A percentile compares a stretch with the other conserved stretches of the same genome.
Conservation (phyloP, 2,329 filamentous ascomycete species). For the Aspergillus spinulosporus region DNA sequence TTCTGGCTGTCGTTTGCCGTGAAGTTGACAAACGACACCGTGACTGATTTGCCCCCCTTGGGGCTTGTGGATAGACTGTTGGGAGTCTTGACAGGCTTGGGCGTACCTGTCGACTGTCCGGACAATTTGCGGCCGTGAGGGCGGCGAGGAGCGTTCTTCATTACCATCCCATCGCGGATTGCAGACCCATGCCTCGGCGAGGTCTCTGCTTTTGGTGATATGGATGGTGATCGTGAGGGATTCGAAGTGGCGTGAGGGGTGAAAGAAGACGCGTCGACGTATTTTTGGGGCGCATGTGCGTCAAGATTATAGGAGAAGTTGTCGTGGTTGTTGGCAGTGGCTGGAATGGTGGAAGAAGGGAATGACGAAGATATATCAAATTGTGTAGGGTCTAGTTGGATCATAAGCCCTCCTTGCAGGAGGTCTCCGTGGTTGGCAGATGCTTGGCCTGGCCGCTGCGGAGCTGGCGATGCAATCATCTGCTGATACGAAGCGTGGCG, state of each 20-base stretch:
- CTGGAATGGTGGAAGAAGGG: constrained; percentile 26
- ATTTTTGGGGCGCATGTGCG: constrained; percentile 26
- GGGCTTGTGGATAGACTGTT: constrained; percentile 31
- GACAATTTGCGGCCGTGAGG: constrained; percentile 45
- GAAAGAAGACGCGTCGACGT: constrained; percentile 32
- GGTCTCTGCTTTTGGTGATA: constrained; percentile 37
- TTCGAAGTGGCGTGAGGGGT: constrained; percentile 30
- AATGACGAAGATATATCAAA: constrained; percentile 38
- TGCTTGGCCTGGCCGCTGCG: constrained; percentile 35
- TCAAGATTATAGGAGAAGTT: constrained; percentile 20
- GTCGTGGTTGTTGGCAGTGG: constrained; percentile 20
- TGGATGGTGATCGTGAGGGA: constrained; percentile 38
- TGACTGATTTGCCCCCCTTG: constrained; percentile 45
- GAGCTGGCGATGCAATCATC: constrained; percentile 35
- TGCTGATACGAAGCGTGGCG: constrained; percentile 40
- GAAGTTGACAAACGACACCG: constrained; percentile 79
- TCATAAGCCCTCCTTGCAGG: constrained; percentile 43
- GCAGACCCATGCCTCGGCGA: constrained; percentile 30
- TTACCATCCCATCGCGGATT: constrained; percentile 27
- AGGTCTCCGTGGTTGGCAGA: constrained; percentile 34
- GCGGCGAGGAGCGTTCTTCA: constrained; percentile 37
- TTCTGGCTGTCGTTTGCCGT: constrained; percentile 75
- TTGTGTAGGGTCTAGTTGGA: constrained; percentile 39
- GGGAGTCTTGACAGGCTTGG: constrained; percentile 34
- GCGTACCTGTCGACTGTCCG: constrained; percentile 34